Evolutionary conservation across 345 rosid genomes (phyloP).

Genomic region (Litchi chinensis): DNA sequence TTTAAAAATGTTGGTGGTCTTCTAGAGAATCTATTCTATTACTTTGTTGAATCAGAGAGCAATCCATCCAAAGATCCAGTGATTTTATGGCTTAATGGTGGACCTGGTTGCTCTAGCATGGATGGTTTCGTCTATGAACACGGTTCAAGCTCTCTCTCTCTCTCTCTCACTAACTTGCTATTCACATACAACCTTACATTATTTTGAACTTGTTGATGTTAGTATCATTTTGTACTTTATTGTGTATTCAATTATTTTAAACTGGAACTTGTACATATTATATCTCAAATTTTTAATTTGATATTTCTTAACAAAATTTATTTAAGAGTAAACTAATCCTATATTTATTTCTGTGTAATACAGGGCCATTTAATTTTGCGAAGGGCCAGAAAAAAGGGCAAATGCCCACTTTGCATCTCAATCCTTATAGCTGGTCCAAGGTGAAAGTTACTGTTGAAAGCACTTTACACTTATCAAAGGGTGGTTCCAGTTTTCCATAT

Average conservation of each 20-base stretch:
- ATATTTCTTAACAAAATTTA: background rate
- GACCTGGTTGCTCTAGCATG: conserved; percentile 58
- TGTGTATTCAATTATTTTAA: too few relatives aligned
- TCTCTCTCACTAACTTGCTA: background rate
- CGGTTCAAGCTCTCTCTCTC: conserved; percentile 26
- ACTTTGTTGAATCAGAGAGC: conserved; percentile 43
- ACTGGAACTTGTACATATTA: too few relatives aligned
- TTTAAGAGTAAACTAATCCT: background rate
- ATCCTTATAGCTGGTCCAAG: conserved; percentile 57
- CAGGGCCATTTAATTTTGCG: conserved; percentile 58
- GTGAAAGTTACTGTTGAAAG: conserved; percentile 15
- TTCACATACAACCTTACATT: background rate
- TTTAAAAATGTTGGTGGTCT: conserved; percentile 5
- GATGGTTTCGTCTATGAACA: conserved; percentile 51
- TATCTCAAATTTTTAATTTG: background rate
- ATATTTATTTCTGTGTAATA: background rate
- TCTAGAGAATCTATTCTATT: conserved; percentile 40
- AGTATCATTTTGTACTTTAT: background rate
- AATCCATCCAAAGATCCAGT: conserved; percentile 38
- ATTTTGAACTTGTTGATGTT: background rate
- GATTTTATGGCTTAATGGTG: conserved; percentile 55
- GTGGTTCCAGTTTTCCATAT: too few relatives aligned
- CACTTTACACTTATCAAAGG: too few relatives aligned
- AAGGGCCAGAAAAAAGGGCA: conserved; percentile 29
- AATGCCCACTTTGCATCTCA: conserved; percentile 48